These are phyloP conservation scores for Lichtheimia hyalospora DNA, from an alignment of 371 early-diverging fungal genomes.

Conservation along the genomic window DNA sequence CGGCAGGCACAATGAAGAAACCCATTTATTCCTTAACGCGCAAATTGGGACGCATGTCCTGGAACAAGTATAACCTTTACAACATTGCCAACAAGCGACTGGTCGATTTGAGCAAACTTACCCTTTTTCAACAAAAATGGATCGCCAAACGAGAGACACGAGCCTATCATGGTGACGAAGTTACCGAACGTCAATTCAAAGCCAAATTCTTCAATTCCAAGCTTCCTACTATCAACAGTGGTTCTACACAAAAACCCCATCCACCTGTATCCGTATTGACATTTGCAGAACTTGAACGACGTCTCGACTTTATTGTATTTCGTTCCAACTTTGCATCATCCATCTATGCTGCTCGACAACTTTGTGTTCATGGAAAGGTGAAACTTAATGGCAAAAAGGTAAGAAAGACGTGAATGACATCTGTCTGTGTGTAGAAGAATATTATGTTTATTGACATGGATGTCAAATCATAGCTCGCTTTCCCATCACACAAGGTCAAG, in stretches of 20 bases:
- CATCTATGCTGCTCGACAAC: constrained; percentile 81
- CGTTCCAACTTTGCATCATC: constrained; percentile 87
- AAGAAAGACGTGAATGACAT: constrained; percentile 6
- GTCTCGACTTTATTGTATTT: constrained; percentile 92
- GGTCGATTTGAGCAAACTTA: constrained; percentile 64
- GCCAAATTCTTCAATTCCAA: constrained; percentile 68
- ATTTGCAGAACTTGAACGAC: constrained; percentile 88
- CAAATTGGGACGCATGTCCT: constrained; percentile 88
- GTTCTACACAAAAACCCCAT: constrained; percentile 46
- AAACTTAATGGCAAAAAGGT: constrained; percentile 89
- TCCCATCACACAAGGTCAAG: constrained; percentile 77
- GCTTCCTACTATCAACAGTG: constrained; percentile 70
- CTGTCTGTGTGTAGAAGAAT: not conserved
- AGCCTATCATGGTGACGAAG: constrained; percentile 89
- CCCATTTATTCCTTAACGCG: constrained; percentile 63
- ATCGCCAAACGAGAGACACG: constrained; percentile 90
- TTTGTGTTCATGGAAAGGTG: constrained; percentile 87
- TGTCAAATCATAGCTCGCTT: constrained; percentile 49
- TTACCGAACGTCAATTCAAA: constrained; percentile 85
- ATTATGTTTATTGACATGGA: not conserved
- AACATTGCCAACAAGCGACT: constrained; percentile 71
- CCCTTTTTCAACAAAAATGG: constrained; percentile 95
- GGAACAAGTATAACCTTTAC: constrained; percentile 91
- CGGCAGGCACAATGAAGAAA: constrained; percentile 34
- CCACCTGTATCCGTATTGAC: constrained; percentile 83